Evolutionary conservation across 805 yeast species (phyloP), one percentile per base, ranked within the genome.

Genomic region (Cyberlindnera amylophila): DNA sequence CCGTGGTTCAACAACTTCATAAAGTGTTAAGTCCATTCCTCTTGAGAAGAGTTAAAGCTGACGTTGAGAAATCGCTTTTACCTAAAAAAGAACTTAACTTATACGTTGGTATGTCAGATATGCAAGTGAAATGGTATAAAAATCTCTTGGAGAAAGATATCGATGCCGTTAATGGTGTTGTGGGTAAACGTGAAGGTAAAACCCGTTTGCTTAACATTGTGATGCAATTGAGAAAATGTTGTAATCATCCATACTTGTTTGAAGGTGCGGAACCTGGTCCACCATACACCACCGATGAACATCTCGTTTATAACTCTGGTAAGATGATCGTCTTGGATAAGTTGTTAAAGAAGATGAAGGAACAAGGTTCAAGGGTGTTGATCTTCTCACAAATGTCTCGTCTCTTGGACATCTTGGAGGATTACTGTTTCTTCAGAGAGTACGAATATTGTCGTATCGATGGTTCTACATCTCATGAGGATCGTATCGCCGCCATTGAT

Each of bases 221-320:
- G 12, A 91, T 91, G 98, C 98, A 91, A 64, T 71, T 91, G 50
- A 75, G 98, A 57, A 91, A 91, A 63, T 91, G 98, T 63, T 91
- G 98, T 62, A 91, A 93, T 61, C 99, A 93, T 65, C 98, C 98
- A 0, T 91, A 93, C 63, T 67, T 91, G 41, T 93, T 93, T 58
- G 98, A 91, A 61, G 98, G 99, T n/a, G 99, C 98, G 1, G 98
- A 90, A 63, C 98, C 97, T 0, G 98, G 98, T 9, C 98, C 98
- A 1, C 98, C 98, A 1, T 91, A 73, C 58, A 91, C 97, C 1
- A 91, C 95, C 1, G 97, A 89, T 63, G 97, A 90, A 62, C 98
- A 91, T 65, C 71, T 91, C 49, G 82, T 90, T n/a, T 81, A 55
- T 67, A 91, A 91, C 60, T 75, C 96, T 6, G 96, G 96, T 24